Conservation (phyloP, 352 stramenopile species). For the Phytophthora tentaculata region DNA sequence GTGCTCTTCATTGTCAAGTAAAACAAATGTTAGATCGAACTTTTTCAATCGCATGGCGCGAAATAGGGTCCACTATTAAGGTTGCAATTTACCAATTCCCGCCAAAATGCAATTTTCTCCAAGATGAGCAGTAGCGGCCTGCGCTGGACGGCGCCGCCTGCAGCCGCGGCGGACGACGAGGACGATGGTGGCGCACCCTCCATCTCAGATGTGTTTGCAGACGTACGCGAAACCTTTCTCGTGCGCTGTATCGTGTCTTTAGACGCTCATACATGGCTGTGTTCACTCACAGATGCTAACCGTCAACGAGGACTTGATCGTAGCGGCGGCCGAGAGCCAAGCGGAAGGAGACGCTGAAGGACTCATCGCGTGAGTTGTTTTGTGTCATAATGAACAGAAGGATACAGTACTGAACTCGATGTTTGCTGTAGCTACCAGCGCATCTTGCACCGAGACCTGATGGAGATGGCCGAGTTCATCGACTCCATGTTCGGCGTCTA, state of each 20-base stretch:
- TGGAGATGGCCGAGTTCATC: conserved; percentile 86
- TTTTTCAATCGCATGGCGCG: neutral
- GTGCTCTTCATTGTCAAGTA: no score
- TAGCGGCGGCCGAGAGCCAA: conserved; percentile 66
- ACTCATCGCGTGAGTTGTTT: conserved; percentile 54
- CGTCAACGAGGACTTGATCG: conserved; percentile 79
- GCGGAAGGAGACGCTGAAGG: conserved; percentile 53
- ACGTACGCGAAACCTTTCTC: conserved; percentile 40
- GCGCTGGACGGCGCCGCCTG: conserved; percentile 24
- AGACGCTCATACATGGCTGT: conserved; percentile 1
- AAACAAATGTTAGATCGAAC: no score
- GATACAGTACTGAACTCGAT: conserved; percentile 14
- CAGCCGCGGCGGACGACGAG: conserved; percentile 27
- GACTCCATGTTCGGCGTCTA: conserved; percentile 83
- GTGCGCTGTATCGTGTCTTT: conserved; percentile 2
- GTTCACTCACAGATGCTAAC: conserved; percentile 60
- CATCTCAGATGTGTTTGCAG: conserved; percentile 71
- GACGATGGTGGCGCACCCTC: conserved; percentile 53
- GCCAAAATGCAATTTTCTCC: conserved; percentile 23
- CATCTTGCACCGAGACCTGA: conserved; percentile 73
- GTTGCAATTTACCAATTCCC: conserved; percentile 11
- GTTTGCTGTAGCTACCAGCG: conserved; percentile 63
- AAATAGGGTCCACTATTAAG: conserved; percentile 12
- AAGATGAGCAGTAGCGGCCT: conserved; percentile 20
- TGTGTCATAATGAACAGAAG: neutral